A percentile compares a stretch with the other conserved stretches of the same genome.
These are phyloP conservation scores for Rhodamnia argentea DNA, from an alignment of 345 rosid genomes.

Conservation along the genomic window DNA sequence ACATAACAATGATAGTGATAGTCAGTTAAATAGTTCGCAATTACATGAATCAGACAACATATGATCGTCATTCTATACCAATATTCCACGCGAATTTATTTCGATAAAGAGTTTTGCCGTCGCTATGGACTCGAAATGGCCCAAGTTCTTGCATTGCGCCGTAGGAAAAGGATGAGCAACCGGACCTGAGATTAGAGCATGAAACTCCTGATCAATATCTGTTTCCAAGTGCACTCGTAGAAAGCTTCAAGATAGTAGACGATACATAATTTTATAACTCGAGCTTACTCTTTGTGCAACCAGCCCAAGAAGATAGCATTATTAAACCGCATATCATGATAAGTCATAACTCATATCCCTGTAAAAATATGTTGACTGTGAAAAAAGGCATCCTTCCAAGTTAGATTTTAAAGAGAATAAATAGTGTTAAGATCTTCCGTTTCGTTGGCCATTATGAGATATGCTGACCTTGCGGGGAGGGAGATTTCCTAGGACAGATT, in stretches of 20 bases:
- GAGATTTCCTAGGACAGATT: background rate
- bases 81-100: conserved; percentile 20
- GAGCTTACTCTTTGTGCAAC: background rate
- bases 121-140: conserved; percentile 31
- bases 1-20: background rate
- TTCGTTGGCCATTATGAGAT: background rate
- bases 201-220: background rate
- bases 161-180: conserved; percentile 35
- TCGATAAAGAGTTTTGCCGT: conserved; percentile 23
- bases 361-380: background rate
- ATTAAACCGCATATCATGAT: background rate
- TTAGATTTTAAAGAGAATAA: background rate
- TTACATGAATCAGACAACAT: background rate
- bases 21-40: background rate
- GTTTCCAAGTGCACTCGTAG: no score
- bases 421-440: background rate
- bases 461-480: background rate
- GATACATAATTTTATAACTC: no score
- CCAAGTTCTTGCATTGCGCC: conserved; percentile 47
- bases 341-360: background rate
- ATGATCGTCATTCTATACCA: background rate
- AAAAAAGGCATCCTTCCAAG: background rate
- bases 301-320: background rate
- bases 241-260: background rate
- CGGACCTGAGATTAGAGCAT: conserved; percentile 15